These are phyloP conservation scores for Nigrospora sphaerica DNA, from an alignment of 2,329 filamentous ascomycete genomes.

Conservation along the genomic window DNA sequence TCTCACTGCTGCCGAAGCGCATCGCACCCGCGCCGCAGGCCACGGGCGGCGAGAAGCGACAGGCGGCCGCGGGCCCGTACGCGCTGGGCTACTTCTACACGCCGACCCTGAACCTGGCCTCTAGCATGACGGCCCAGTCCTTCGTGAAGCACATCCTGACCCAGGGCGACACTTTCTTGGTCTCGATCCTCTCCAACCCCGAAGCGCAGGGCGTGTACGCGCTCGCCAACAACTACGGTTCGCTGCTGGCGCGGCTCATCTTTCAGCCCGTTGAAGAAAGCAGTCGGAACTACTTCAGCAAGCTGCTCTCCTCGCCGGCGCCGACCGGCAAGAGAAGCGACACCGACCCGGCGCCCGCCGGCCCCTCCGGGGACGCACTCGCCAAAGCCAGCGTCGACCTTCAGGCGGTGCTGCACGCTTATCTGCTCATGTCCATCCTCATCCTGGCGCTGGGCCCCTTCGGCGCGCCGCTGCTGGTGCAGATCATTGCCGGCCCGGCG, in stretches of 20 bases:
- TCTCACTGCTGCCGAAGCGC: conserved; percentile 57
- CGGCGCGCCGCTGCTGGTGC: conserved; percentile 65
- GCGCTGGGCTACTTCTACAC: conserved; percentile 57
- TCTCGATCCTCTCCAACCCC: conserved; percentile 69
- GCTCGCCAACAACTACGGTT: conserved; percentile 89
- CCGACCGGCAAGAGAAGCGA: neutral
- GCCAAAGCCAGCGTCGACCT: conserved; percentile 45
- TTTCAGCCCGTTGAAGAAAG: conserved; percentile 96
- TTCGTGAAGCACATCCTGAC: conserved; percentile 89
- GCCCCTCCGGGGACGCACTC: conserved; percentile 20
- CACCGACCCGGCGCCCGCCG: conserved; percentile 3
- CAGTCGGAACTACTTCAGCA: conserved; percentile 82
- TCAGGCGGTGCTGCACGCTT: conserved; percentile 60
- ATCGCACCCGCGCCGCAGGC: conserved; percentile 19
- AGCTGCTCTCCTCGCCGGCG: conserved; percentile 49
- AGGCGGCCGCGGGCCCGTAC: conserved; percentile 28
- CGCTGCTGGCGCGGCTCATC: conserved; percentile 77
- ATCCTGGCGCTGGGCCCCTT: conserved; percentile 66
- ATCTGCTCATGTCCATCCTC: conserved; percentile 65
- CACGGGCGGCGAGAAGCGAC: neutral
- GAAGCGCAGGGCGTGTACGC: conserved; percentile 86
- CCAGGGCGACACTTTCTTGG: conserved; percentile 86
- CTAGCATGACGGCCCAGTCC: conserved; percentile 82
- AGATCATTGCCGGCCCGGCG: conserved; percentile 65
- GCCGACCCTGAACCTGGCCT: conserved; percentile 63